phyloP scores from a whole-genome alignment of 2,329 filamentous ascomycete species.

The Penicillium brasilianum region DNA sequence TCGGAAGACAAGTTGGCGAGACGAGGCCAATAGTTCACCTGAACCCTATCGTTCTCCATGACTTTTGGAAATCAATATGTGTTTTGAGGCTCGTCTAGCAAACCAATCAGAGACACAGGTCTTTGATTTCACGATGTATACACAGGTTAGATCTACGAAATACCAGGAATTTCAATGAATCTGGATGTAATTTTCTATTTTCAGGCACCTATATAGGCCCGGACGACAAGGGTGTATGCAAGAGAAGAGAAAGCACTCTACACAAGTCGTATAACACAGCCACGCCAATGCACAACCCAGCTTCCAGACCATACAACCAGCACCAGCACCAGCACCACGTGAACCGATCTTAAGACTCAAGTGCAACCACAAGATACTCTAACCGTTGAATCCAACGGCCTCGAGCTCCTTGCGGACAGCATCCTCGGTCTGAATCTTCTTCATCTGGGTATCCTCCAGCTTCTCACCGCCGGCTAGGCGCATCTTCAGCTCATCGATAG shows the following conservation, averaged over 20 bases:
- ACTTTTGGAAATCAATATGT: too few species aligned
- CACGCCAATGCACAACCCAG: background rate
- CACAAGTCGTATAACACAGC: background rate
- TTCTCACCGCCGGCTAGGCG: constrained; percentile 92
- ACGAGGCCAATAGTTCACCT: too few species aligned
- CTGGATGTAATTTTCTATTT: background rate
- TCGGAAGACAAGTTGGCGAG: too few species aligned
- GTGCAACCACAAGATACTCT: background rate
- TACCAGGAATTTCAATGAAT: background rate
- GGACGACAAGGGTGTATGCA: background rate
- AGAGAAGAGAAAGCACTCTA: background rate
- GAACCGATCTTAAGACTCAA: background rate
- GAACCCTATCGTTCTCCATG: too few species aligned
- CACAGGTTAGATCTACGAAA: too few species aligned
- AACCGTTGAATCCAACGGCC: constrained; percentile 57
- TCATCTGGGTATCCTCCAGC: constrained; percentile 96
- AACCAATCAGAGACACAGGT: too few species aligned
- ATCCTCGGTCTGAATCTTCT: constrained; percentile 93
- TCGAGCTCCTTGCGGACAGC: constrained; percentile 83
- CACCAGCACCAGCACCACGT: background rate
- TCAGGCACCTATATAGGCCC: background rate
- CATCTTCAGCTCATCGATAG: constrained; percentile 98
- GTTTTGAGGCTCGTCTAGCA: too few species aligned
- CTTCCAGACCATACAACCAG: background rate
- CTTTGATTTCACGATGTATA: too few species aligned